Evolutionary conservation across 106 monocot genomes (phyloP).

Genomic region (Dioscorea zingiberensis): DNA sequence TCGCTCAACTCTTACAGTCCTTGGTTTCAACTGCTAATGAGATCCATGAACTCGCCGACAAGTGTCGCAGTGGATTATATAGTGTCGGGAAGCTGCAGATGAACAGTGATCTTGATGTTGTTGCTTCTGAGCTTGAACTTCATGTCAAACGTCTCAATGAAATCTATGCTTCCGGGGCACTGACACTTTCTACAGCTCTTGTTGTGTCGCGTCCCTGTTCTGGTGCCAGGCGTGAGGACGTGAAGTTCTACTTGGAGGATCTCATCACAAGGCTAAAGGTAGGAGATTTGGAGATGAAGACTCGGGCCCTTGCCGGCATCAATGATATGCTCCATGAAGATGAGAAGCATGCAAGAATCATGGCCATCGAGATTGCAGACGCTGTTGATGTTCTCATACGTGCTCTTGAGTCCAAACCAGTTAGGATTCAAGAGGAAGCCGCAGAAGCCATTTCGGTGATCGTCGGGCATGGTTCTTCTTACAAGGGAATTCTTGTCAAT

Average conservation of each 20-base stretch:
- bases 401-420: conserved; percentile 24
- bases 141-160: conserved; percentile 28
- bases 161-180: conserved; percentile 26
- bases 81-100: conserved; percentile 60
- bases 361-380: conserved; percentile 26
- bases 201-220: conserved; percentile 26
- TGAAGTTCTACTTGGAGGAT: conserved; percentile 42
- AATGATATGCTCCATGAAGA: conserved; percentile 36
- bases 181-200: conserved; percentile 17
- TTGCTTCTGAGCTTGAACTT: conserved; percentile 32
- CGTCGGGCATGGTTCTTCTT: conserved; percentile 18
- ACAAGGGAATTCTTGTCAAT: conserved; percentile 16
- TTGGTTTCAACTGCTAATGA: conserved; percentile 23
- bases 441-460: conserved; percentile 24
- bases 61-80: conserved; percentile 27
- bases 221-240: conserved; percentile 33
- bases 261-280: conserved; percentile 37
- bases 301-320: conserved; percentile 22
- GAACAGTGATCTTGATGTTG: conserved; percentile 49
- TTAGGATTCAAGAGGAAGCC: conserved; percentile 21
- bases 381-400: conserved; percentile 9
- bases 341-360: conserved; percentile 34
- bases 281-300: conserved; percentile 27
- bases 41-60: conserved; percentile 17
- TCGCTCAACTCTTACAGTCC: conserved; percentile 13